phyloP scores from a whole-genome alignment of 768 basidiomycete genomes.

The Scleroderma citrinum region DNA sequence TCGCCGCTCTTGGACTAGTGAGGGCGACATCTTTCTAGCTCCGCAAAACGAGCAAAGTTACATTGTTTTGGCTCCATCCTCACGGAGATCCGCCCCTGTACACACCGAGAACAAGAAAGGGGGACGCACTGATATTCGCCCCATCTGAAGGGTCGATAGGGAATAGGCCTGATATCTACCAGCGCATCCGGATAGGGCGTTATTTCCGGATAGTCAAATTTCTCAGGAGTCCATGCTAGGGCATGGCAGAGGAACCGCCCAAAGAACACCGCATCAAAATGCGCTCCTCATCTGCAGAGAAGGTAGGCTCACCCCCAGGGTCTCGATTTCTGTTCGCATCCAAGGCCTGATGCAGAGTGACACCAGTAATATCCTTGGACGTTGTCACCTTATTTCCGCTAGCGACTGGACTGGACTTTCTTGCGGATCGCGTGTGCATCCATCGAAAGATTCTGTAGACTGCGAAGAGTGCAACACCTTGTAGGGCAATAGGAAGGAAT shows the following conservation, averaged over 20 bases:
- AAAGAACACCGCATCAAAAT: no score
- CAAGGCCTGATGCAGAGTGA: constrained; percentile 1
- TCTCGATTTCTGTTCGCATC: constrained; percentile 17
- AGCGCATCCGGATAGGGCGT: constrained; percentile 35
- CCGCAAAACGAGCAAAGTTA: no score
- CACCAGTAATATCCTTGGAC: not conserved
- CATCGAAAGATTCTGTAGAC: constrained; percentile 9
- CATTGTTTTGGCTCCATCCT: no score
- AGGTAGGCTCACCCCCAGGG: constrained; percentile 14
- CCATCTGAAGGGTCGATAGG: constrained; percentile 66
- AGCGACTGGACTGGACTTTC: not conserved
- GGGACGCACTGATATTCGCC: constrained; percentile 61
- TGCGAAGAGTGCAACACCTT: constrained; percentile 6
- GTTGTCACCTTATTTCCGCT: not conserved
- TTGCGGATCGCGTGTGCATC: constrained; percentile 3
- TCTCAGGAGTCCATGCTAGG: constrained; percentile 48
- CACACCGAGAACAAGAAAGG: constrained; percentile 13
- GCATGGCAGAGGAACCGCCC: not conserved
- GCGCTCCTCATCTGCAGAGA: no score
- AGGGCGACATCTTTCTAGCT: no score
- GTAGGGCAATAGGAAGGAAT: constrained; percentile 15
- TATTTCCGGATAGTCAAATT: constrained; percentile 48
- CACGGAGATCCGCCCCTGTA: not conserved
- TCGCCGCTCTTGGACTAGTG: no score
- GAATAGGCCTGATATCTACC: constrained; percentile 47